Base-by-base conservation (phyloP, 495 filamentous ascomycete genomes). In the Aspergillus baeticus region DNA sequence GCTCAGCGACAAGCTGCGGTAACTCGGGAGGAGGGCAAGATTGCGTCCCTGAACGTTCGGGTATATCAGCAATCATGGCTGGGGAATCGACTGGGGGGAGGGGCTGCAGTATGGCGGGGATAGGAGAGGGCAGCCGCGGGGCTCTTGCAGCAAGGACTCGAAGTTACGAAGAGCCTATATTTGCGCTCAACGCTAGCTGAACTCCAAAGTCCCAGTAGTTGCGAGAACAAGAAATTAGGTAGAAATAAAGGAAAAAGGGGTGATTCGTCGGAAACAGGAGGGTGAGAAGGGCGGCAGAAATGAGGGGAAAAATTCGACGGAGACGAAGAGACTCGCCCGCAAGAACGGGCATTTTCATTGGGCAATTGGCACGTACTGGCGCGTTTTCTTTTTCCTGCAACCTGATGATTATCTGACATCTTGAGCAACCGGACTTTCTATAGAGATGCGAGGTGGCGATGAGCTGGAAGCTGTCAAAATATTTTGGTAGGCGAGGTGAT, bases 11-110 rank as follows among this genome's bases (percentile, higher is more conserved):
- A 41, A 98, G 83, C 63, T 92, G 87, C 2, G 94, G 94, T 37
- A 98, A 83, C 61, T 86, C 84, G 31, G 92, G 92, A 51, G 94
- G 92, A 43, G 94, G 94, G 42, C 96, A 87, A 36, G 94, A 98
- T 69, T 97, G 94, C 37, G 94, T 98, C 71, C 88, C 85, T 84
- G 68, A 39, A 26, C 53, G 43, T 57, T 52, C 57, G 51, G 36
- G 57, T 23, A 34, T 20, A 60, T 73, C 57, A 72, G 63, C 49
- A 51, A 65, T 54, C 60, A 58, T 61, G 5, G 22, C 39, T 23
- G 35, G 36, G 29, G 34, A 36, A 38, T 33, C 1, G 20, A 17
- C 17, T 33, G 33, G 29, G 26, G 22, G 22, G 26, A 33, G 38
- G 42, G 38, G 17, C 23, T 29, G 38, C 23, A 14, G 10, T n/a